These are phyloP conservation scores for Dicorynia guianensis DNA, from an alignment of 306 rosid genomes.

Conservation along the genomic window DNA sequence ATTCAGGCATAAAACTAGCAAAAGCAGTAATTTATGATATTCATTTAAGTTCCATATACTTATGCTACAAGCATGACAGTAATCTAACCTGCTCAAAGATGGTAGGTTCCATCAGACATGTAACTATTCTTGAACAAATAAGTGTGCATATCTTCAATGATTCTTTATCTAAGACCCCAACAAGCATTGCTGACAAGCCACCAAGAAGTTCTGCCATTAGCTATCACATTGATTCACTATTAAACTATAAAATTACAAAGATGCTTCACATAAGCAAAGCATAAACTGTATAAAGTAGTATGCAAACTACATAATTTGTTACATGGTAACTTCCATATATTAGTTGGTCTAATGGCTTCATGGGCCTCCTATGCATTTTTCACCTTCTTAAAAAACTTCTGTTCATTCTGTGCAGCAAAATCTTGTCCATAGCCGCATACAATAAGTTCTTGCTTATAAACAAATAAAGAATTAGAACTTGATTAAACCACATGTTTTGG, in stretches of 20 bases:
- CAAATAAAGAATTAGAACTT: slow-evolving; percentile 14
- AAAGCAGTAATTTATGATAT: no score
- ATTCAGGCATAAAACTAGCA: no score
- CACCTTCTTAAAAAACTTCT: slow-evolving; percentile 87
- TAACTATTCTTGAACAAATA: slow-evolving; percentile 86
- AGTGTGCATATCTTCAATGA: slow-evolving; percentile 83
- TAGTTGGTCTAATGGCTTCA: no score
- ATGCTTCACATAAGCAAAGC: no score
- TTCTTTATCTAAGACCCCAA: slow-evolving; percentile 77
- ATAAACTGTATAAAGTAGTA: no score
- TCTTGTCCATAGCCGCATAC: slow-evolving; percentile 79
- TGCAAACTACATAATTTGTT: no score
- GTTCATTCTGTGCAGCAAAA: slow-evolving; percentile 65
- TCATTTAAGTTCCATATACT: no score
- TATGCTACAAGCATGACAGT: slow-evolving; percentile 24
- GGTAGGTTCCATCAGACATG: slow-evolving; percentile 95
- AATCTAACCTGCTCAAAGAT: slow-evolving; percentile 72
- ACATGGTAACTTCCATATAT: no score
- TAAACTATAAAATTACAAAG: no score
- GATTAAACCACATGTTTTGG: slow-evolving; percentile 10
- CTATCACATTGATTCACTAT: slow-evolving; percentile 19
- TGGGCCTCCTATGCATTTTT: no score
- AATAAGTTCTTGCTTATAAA: slow-evolving; percentile 38
- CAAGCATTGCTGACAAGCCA: slow-evolving; percentile 70
- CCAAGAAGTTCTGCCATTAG: slow-evolving; percentile 39